Evolutionary conservation across 352 stramenopile species (phyloP), one percentile per base, ranked within the genome.

Genomic region (Blastocystis sp.): DNA sequence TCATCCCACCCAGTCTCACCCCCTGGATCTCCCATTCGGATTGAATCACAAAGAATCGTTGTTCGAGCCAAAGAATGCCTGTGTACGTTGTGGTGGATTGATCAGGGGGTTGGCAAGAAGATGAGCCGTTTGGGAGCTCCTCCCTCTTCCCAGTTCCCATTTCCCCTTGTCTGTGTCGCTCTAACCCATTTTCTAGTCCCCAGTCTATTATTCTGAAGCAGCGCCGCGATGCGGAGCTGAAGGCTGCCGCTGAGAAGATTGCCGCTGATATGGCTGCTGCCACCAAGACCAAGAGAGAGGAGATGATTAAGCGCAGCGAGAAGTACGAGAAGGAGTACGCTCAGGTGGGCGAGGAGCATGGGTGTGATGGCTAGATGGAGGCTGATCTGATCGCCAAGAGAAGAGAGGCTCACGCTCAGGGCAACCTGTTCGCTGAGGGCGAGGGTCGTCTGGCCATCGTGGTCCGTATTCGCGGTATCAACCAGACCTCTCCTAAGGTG

Each of bases 401-500:
- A n/a, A n/a, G n/a, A n/a, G n/a, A n/a, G n/a, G n/a, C n/a, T n/a
- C n/a, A n/a, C n/a, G 18, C 18, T 71, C 18, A 71, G 42, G 61
- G 61, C 61, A 44, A 27, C 61, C 49, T 93, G 90, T 94, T 98
- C 87, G 93, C 94, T 49, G 91, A 94, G 40, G 93, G 97, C 90
- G 93, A 94, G 81, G 98, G 98, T 91, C 38, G 46, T 27, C 89
- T 98, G 85, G 94, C 93, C 61, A 94, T 98, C 84, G 94, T 98
- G 84, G 93, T 98, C 87, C 94, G 96, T 89, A 98, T 98, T 88
- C 93, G 95, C 77, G 96, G 96, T 98, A 98, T 97, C 91, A 98
- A 69, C 57, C 57, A 69, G 36, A 73, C 84, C 29, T 79, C 32
- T 44, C 87, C 87, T 46, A 89, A 91, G 84, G 88, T 91, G 21